Base-by-base conservation (phyloP, 805 yeast genomes). In the Teunomyces gatunensis region DNA sequence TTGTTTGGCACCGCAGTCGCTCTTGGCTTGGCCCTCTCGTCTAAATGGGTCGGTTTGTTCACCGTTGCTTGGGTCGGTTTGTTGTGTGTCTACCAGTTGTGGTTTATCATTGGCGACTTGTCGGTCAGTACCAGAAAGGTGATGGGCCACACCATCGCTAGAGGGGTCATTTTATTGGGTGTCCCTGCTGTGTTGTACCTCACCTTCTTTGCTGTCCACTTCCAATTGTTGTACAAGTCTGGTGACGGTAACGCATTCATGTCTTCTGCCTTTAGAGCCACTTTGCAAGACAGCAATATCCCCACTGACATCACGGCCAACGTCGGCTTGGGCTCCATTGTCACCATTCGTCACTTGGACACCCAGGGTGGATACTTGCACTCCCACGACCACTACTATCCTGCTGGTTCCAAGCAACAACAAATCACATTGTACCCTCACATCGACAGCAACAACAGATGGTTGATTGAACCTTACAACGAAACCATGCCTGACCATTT, bases 1-100 rank as follows among this genome's bases (percentile, higher is more conserved):
- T 66, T 87, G 54, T 23, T 81, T 25, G 74, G 83, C n/a, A 75
- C 88, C 37, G 87, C 87, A 55, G 62, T 84, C 45, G 81, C 83
- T n/a, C 68, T 87, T 48, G 95, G 94, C 45, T 71, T 86, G 48
- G 86, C 94, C 3, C 68, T 83, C 17, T 79, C 87, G 20, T 81
- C 91, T 28, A 87, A 87, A 66, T 87, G 94, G 94, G 94, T 87
- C 40, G 95, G 95, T 52, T 68, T 87, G 34, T 87, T 87, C 69
- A 87, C 95, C 15, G 62, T 87, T 48, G 85, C 85, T 3, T 87
- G 92, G 92, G 77, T 83, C 50, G 95, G 94, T 45, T 45, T 75
- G 2, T 63, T 78, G 48, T 84, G 86, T 59, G 62, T 78, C 13
- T 71, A 77, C 63, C 85, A 83, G 57, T 58, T 87, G 53, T 85